Base-by-base conservation (phyloP, 1,139 yeast genomes). In the Nakaseomyces glabratus region DNA sequence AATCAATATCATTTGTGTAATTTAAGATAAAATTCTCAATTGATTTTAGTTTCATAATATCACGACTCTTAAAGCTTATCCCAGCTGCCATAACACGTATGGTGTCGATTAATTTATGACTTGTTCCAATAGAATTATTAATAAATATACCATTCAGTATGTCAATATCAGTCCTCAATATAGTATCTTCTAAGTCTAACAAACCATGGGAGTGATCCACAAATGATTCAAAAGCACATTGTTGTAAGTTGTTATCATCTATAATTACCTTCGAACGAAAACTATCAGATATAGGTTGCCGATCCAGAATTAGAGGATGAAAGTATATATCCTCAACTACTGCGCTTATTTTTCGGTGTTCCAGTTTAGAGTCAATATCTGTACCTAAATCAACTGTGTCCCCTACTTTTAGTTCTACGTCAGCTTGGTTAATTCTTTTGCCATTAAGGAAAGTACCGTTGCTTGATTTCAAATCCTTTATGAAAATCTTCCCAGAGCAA, bases 361-460 rank as follows among this genome's bases (percentile, higher is more conserved):
- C 80, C 42, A 65, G 58, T 31, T 79, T 85, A 33, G 80, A 77
- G 50, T 84, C 85, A 36, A 90, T 82, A 51, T 90, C 93, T 38
- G 93, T 85, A 1, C 98, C 97, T 39, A 90, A 66, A 50, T 88
- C 93, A 12, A 90, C 69, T 10, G 72, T 65, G 57, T 88, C 97
- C 13, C 84, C 88, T 22, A 76, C 68, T 39, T 73, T 68, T 33
- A 90, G 61, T 47, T 76, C 82, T 5, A 48, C 46, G 20, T 48
- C 55, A 2, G 71, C 86, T 24, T 71, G 66, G 13, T 74, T 72
- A 9, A 90, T 66, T 41, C 88, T 75, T 24, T 63, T 65, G 32
- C 77, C 84, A 55, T 90, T 90, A 35, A 90, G 73, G 55, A 82
- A 90, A 0, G 97, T 88, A 6, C 98, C 98, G 58, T 90, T 90